Percentiles rank a stretch among this genome's conserved stretches.
Evolutionary conservation across 345 rosid genomes (phyloP).

Genomic region (Salix arbutifolia): DNA sequence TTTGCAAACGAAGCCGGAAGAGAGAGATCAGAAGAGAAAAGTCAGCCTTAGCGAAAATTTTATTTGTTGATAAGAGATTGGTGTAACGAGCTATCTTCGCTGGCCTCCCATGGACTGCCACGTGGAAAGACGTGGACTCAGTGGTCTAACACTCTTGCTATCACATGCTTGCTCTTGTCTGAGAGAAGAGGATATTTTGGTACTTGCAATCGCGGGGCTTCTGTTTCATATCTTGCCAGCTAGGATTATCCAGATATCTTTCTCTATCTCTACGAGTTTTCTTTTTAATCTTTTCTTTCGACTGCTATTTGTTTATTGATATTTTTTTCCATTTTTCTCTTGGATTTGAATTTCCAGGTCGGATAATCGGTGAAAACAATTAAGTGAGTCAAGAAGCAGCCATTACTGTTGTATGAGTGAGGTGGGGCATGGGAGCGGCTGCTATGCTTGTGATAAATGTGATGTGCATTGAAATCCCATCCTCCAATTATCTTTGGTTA

Average conservation of each 20-base stretch:
- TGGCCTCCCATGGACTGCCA: constrained; percentile 62
- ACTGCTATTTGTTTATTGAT: not conserved
- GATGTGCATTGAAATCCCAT: not conserved
- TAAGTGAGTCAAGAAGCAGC: too few relatives aligned
- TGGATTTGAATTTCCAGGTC: not conserved
- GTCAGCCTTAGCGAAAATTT: not conserved
- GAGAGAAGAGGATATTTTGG: not conserved
- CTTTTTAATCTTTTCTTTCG: not conserved
- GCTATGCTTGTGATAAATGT: not conserved
- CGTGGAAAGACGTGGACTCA: constrained; percentile 10
- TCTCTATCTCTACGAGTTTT: constrained; percentile 21
- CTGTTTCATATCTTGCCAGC: constrained; percentile 43
- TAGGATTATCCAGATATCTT: constrained; percentile 55
- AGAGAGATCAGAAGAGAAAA: constrained; percentile 1
- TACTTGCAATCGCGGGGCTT: constrained; percentile 10
- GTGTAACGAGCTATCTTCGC: constrained; percentile 61
- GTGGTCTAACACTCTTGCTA: not conserved
- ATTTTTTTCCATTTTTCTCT: not conserved
- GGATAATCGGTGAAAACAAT: too few relatives aligned
- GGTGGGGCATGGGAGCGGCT: too few relatives aligned
- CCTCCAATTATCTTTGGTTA: not conserved
- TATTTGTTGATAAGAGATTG: constrained; percentile 68
- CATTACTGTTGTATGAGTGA: too few relatives aligned
- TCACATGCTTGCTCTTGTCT: constrained; percentile 49
- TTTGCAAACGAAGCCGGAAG: not conserved